phyloP scores from a whole-genome alignment of 2,329 filamentous ascomycete species.

The Stromatinia cepivora region DNA sequence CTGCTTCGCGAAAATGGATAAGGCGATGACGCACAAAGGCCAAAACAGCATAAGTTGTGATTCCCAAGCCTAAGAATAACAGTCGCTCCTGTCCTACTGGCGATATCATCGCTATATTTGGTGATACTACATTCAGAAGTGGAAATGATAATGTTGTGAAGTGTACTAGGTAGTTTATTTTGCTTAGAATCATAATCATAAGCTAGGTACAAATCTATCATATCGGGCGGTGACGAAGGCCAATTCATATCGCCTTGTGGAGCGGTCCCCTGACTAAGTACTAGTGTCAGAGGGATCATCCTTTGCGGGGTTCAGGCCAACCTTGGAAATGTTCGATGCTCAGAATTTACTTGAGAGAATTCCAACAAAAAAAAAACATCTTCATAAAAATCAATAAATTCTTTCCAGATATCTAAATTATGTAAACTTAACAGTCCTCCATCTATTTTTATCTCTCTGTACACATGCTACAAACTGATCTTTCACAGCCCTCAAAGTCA shows the following conservation, averaged over 20 bases:
- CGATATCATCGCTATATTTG: constrained; percentile 38
- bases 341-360: too few relatives aligned
- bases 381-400: neutral
- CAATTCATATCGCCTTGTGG: constrained; percentile 10
- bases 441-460: neutral
- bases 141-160: constrained; percentile 4
- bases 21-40: constrained; percentile 60
- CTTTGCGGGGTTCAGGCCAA: neutral
- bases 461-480: neutral
- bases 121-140: constrained; percentile 31
- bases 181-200: neutral
- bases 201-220: constrained; percentile 1
- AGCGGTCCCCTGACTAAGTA: neutral
- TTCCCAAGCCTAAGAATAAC: constrained; percentile 36
- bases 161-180: neutral
- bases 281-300: neutral
- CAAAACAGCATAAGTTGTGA: constrained; percentile 60
- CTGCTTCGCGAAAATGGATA: constrained; percentile 59
- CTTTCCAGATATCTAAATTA: neutral
- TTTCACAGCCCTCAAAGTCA: neutral
- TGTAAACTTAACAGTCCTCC: neutral
- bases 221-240: constrained; percentile 15
- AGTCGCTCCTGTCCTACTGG: constrained; percentile 36
- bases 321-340: too few relatives aligned
- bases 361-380: neutral